Evolutionary conservation across 2,329 filamentous ascomycete genomes (phyloP).

Genomic region (Nemania abortiva): DNA sequence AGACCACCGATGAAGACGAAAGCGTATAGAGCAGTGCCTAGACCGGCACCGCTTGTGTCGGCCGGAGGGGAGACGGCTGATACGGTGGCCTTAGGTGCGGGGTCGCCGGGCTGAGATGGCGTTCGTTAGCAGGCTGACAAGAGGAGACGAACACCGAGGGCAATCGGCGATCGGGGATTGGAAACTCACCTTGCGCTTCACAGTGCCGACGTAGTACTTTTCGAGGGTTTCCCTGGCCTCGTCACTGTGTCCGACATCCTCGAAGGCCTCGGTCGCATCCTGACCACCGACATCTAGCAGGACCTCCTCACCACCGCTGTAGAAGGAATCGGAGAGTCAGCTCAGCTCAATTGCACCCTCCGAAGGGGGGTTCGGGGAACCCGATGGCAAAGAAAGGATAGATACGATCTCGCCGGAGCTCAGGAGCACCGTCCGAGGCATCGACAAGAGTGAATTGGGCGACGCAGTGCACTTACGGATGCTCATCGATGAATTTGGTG

Average conservation of each 20-base stretch:
- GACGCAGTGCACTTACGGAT: constrained; percentile 73
- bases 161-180: constrained; percentile 31
- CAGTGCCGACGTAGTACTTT: constrained; percentile 76
- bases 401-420: neutral
- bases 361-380: neutral
- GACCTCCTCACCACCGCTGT: constrained; percentile 97
- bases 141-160: neutral
- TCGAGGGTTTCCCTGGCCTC: constrained; percentile 96
- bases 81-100: constrained; percentile 72
- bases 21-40: constrained; percentile 85
- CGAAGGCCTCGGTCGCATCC: constrained; percentile 97
- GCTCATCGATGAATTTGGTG: constrained; percentile 93
- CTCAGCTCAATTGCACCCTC: constrained; percentile 44
- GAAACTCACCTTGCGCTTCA: constrained; percentile 82
- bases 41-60: constrained; percentile 64
- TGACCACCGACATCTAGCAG: constrained; percentile 95
- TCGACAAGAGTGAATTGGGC: constrained; percentile 22
- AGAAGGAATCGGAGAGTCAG: constrained; percentile 45
- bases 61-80: constrained; percentile 63
- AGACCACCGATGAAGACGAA: constrained; percentile 82
- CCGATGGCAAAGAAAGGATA: neutral
- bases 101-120: constrained; percentile 77
- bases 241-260: constrained; percentile 99
- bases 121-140: constrained; percentile 17
- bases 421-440: neutral